Base-by-base conservation (phyloP, 2,329 filamentous ascomycete genomes). In the Alternaria hordeiaustralica region DNA sequence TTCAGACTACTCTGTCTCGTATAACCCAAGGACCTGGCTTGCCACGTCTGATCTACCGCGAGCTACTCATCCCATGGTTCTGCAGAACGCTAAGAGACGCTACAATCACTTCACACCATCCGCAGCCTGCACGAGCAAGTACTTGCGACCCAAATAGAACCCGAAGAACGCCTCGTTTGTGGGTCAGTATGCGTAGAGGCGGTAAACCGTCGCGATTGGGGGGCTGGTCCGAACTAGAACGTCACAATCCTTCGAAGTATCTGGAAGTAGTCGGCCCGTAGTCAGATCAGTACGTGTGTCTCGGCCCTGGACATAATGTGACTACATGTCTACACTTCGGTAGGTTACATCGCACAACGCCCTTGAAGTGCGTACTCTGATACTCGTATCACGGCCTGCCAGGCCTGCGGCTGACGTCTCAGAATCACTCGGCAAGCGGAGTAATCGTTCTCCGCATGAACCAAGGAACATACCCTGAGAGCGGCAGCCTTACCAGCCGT, bases 1-100 rank as follows among this genome's bases (percentile, higher is more conserved):
- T 23, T 30, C 13, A 30, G 41, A 45, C 30, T 46, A 20, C 33
- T 26, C n/a, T 33, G 26, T 45, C 26, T 25, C 21, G 30, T 55
- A 33, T 45, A 33, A 54, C 55, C 60, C 60, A 58, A 47, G n/a
- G 41, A 63, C 56, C 60, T 11, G 60, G 49, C 49, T 63, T 43
- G 20, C 25, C 26, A 30, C 15, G 21, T 62, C 49, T 26, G 56
- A 49, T 28, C 51, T 60, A 28, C 44, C 36, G 21, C 26, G 13
- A 45, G n/a, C 28, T 51, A 18, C 18, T 28, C 4, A 23, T 33
- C 45, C 25, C 33, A 50, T 50, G 33, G 51, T 57, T 23, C 43
- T 30, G 44, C 44, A 60, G 44, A 43, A 15, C 30, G 51, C 51
- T 45, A 55, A 49, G 18, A 25, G 49, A 30, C 36, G 54, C 26